Evolutionary conservation across 2,329 filamentous ascomycete species (phyloP).

Genomic region (Ascochyta rabiei): DNA sequence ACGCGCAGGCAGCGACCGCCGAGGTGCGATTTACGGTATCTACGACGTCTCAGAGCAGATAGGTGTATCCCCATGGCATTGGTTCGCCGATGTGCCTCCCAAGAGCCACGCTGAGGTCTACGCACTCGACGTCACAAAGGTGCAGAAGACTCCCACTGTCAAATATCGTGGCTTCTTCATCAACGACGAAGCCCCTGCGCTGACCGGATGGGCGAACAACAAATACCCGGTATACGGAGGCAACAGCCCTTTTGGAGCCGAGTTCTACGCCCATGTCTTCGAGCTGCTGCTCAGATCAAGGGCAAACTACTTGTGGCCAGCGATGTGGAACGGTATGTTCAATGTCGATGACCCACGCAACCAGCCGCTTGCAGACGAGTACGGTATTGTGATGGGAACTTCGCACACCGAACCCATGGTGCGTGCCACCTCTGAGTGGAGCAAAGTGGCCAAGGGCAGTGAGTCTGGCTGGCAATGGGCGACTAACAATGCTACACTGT

Average conservation of each 20-base stretch:
- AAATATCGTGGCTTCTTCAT: constrained; percentile 74
- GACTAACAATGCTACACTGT: constrained; percentile 71
- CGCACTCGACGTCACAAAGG: constrained; percentile 59
- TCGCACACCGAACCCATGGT: constrained; percentile 77
- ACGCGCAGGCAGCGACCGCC: constrained; percentile 60
- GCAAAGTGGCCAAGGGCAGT: constrained; percentile 56
- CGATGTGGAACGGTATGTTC: constrained; percentile 74
- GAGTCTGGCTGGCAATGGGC: constrained; percentile 68
- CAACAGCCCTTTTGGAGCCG: constrained; percentile 56
- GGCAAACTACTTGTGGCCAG: constrained; percentile 78
- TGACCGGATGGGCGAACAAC: constrained; percentile 70
- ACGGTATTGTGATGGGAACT: constrained; percentile 73
- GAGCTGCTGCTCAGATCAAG: constrained; percentile 72
- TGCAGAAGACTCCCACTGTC: constrained; percentile 65
- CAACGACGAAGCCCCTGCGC: constrained; percentile 71
- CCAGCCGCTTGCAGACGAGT: constrained; percentile 74
- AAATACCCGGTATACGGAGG: constrained; percentile 57
- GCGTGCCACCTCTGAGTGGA: constrained; percentile 61
- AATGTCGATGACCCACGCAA: constrained; percentile 72
- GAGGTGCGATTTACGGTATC: constrained; percentile 71
- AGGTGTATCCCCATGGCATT: constrained; percentile 74
- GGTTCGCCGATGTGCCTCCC: constrained; percentile 67
- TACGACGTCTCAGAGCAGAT: constrained; percentile 77
- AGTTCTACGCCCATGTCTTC: constrained; percentile 72
- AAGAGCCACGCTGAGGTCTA: constrained; percentile 61